Evolutionary conservation across 306 rosid genomes (phyloP).

Genomic region (Vigna angularis): DNA sequence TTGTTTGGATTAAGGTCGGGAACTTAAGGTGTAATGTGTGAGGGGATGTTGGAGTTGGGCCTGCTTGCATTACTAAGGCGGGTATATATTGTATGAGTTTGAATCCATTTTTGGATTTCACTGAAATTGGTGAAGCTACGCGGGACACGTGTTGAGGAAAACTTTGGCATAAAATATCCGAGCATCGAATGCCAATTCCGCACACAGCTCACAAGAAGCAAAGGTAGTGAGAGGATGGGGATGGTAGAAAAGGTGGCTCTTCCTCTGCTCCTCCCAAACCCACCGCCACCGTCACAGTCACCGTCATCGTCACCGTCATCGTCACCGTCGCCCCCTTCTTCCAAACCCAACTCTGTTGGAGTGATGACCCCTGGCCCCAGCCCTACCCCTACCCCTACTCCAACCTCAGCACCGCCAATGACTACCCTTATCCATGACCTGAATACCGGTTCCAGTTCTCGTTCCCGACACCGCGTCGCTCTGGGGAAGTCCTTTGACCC

Average conservation of each 20-base stretch:
- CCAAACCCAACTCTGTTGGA: neutral
- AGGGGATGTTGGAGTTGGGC: neutral
- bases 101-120: neutral
- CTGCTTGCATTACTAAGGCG: neutral
- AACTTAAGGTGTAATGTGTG: too few species aligned
- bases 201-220: neutral
- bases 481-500: constrained; percentile 70
- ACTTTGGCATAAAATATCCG: neutral
- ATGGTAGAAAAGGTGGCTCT: constrained; percentile 66
- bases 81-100: too few species aligned
- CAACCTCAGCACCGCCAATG: neutral
- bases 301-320: constrained; percentile 48
- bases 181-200: neutral
- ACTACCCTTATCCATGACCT: constrained; percentile 55
- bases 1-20: too few species aligned
- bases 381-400: neutral
- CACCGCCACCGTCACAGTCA: constrained; percentile 49
- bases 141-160: neutral
- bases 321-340: constrained; percentile 29
- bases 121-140: neutral
- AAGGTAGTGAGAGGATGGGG: constrained; percentile 9
- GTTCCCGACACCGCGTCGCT: constrained; percentile 47
- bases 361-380: too few species aligned
- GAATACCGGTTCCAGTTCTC: constrained; percentile 11
- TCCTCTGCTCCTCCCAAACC: constrained; percentile 68